Conservation (phyloP, 2,329 filamentous ascomycete genomes). For the Neoscytalidium dimidiatum region DNA sequence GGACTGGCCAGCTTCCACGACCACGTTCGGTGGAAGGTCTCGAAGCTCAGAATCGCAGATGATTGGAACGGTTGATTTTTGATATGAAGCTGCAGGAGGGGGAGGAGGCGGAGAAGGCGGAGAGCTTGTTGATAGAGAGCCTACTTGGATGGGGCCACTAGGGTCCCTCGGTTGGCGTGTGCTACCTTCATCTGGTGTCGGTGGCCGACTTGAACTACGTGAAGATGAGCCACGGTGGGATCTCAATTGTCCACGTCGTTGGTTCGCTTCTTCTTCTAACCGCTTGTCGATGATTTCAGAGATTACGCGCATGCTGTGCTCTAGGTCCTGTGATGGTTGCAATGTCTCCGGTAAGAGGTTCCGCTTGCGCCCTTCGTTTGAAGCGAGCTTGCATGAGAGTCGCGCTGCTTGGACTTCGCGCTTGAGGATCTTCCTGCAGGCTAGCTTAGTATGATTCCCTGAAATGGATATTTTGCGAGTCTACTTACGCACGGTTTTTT, state of each 20-base stretch:
- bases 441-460: not conserved
- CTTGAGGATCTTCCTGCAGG: not conserved
- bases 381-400: not conserved
- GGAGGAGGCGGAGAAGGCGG: not conserved
- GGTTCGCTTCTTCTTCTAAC: not conserved
- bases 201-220: not conserved
- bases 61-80: not conserved
- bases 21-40: not conserved
- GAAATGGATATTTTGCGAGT: not conserved
- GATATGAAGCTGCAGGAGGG: not conserved
- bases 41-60: not conserved
- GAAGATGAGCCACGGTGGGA: not conserved
- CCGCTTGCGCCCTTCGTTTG: not conserved
- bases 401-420: not conserved
- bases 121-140: not conserved
- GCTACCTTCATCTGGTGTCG: not conserved
- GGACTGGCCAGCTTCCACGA: not conserved
- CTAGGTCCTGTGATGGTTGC: not conserved
- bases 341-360: not conserved
- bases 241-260: not conserved
- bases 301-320: not conserved
- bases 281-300: not conserved
- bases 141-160: not conserved
- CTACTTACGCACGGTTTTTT: not conserved
- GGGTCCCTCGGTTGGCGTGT: not conserved